Evolutionary conservation across 495 filamentous ascomycete species (phyloP), one percentile per base, ranked within the genome.

Genomic region (Xylaria venustula): DNA sequence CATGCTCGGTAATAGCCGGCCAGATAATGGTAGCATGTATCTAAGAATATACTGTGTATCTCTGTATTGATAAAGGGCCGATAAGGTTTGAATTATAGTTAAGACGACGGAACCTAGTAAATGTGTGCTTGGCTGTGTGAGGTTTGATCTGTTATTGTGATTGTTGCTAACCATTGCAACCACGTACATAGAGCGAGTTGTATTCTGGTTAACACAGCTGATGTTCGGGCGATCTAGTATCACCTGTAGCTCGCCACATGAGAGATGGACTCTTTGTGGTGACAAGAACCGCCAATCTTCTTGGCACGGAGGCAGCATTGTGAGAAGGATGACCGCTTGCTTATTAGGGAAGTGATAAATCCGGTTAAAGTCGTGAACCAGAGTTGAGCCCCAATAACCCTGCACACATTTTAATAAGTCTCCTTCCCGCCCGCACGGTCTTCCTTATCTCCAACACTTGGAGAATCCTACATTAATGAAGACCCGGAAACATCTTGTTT

Each of bases 311-410:
- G 42, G 46, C 22, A 41, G 8, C 22, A 32, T 50, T 37, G 45
- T 40, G 45, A 59, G 45, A 23, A 28, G 20, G 36, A 23, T 34
- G 25, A 53, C 14, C 9, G 45, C 19, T 50, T 53, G 57, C 57
- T 51, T 34, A 52, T 52, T 60, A 23, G 23, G 48, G 57, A 60
- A 60, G 41, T 60, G 47, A 60, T 60, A 53, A 49, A 20, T 20
- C 36, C 47, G 47, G 57, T 23, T 52, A 51, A 60, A 52, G 55
- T 52, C 47, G 25, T 7, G 40, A 42, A 42, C 57, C 34, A 41
- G 30, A 42, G 23, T 32, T 51, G 36, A 49, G 32, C 17, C 34
- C 44, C 17, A 26, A 19, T 28, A 58, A 41, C 46, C 46, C 22
- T 59, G 44, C 32, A 42, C 28, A 11, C 23, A 50, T 14, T 2